Base-by-base conservation (phyloP, 805 yeast species). In the Kuraishia cidri region DNA sequence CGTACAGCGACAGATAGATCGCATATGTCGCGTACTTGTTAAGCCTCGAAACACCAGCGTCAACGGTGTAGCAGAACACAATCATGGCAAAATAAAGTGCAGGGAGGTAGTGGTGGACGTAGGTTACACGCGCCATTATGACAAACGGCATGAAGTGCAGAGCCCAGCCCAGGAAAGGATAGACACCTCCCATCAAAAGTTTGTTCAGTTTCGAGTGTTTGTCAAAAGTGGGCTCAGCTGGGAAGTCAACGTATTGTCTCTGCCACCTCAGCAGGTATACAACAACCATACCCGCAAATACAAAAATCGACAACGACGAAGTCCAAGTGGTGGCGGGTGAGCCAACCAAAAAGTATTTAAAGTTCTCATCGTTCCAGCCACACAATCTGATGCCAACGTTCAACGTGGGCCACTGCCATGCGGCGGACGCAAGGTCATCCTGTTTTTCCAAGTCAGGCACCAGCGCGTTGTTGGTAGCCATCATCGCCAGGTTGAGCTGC, bases 91-190 rank as follows among this genome's bases (percentile, higher is more conserved):
- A 90, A 60, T 83, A 90, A 41, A 88, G 69, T 1, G 97, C 95
- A 10, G 98, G 98, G 44, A 87, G 73, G 58, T 90, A 90, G 56
- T 90, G 98, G 60, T 90, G 98, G 22, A 90, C 92, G 54, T 92
- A 90, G 2, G 95, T 87, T 36, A 92, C 97, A 65, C 98, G 82
- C 9, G 94, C 87, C 98, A 90, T 90, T 38, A 86, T 59, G 21
- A 81, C 73, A 59, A 90, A 90, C 22, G 98, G 97, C 48, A 83
- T 51, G 58, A 66, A 90, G 58, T 90, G 97, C 47, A 86, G 65
- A 27, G 76, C 67, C 97, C 97, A 90, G 8, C 95, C 95, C 26
- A 84, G 50, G 62, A 88, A 80, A 17, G 97, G 96, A 46, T 83
- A 75, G 22, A 82, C 48, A 34, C 94, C 95, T 25, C 83, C 82